Evolutionary conservation across 495 filamentous ascomycete genomes (phyloP).

Genomic region (Hyaloscypha finlandica): DNA sequence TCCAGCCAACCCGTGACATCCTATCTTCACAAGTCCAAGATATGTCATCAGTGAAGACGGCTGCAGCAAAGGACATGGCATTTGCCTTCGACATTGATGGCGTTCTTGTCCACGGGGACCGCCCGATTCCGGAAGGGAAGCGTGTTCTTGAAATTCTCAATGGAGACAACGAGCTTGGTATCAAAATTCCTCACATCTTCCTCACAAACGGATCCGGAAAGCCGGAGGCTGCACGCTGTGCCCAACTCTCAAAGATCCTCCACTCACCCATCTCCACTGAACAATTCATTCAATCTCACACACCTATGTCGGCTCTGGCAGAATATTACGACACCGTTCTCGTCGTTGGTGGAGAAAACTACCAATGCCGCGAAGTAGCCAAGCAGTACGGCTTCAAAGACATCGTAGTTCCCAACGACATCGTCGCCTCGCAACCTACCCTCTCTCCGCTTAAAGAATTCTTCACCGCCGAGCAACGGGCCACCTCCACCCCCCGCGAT

Average conservation of each 20-base stretch:
- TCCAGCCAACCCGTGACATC: conserved; percentile 64
- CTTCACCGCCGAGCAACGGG: conserved; percentile 59
- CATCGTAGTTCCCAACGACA: conserved; percentile 67
- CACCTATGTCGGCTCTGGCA: conserved; percentile 65
- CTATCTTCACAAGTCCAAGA: conserved; percentile 74
- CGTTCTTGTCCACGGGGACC: conserved; percentile 65
- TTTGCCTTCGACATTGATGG: conserved; percentile 71
- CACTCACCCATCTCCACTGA: conserved; percentile 58
- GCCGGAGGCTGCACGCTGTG: conserved; percentile 56
- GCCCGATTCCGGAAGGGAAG: conserved; percentile 60
- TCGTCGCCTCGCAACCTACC: conserved; percentile 59
- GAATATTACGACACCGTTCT: conserved; percentile 68
- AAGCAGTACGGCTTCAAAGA: conserved; percentile 67
- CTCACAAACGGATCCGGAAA: conserved; percentile 69
- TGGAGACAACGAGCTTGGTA: conserved; percentile 67
- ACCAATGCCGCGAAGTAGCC: conserved; percentile 66
- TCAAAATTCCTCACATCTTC: conserved; percentile 73
- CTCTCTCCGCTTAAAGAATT: conserved; percentile 63
- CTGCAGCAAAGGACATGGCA: conserved; percentile 64
- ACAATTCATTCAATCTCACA: conserved; percentile 70
- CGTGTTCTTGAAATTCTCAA: conserved; percentile 64
- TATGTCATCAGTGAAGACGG: conserved; percentile 67
- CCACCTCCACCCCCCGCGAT: conserved; percentile 60
- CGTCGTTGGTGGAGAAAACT: conserved; percentile 67
- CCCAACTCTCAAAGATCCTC: conserved; percentile 61